phyloP scores from a whole-genome alignment of 768 basidiomycete genomes.

The Imleria badia region DNA sequence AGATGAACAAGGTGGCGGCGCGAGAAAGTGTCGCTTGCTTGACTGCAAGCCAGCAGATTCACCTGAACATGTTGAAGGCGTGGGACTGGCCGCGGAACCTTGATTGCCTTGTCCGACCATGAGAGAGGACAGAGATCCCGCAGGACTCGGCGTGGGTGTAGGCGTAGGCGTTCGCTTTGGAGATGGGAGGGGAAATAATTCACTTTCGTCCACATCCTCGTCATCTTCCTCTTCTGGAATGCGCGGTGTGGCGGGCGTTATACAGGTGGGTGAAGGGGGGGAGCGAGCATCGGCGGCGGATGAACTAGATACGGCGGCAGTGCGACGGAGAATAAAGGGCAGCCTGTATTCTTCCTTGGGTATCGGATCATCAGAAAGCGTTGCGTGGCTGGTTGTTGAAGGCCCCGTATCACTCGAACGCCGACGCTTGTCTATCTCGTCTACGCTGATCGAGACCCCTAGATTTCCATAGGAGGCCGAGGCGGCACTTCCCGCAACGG shows the following conservation, averaged over 20 bases:
- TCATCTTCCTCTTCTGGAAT: constrained; percentile 40
- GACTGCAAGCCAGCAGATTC: constrained; percentile 3
- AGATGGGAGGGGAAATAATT: constrained; percentile 59
- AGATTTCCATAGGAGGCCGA: constrained; percentile 21
- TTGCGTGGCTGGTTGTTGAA: background rate
- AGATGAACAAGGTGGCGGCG: constrained; percentile 22
- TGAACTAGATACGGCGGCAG: background rate
- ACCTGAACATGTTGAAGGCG: constrained; percentile 18
- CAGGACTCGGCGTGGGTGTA: constrained; percentile 38
- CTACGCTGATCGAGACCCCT: constrained; percentile 49
- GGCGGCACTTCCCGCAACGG: constrained; percentile 32
- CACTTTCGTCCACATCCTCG: constrained; percentile 54
- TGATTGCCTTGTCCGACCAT: constrained; percentile 2
- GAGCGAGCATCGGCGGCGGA: background rate
- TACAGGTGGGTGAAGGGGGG: constrained; percentile 13
- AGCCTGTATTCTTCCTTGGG: background rate
- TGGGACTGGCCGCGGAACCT: constrained; percentile 4
- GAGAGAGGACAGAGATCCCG: constrained; percentile 30
- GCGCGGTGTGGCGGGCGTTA: constrained; percentile 17
- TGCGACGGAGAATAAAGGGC: background rate
- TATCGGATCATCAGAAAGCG: background rate
- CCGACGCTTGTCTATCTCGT: constrained; percentile 63
- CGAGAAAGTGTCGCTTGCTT: constrained; percentile 13
- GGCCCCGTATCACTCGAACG: constrained; percentile 40
- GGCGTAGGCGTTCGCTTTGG: constrained; percentile 52